These are phyloP conservation scores for Boletus rubescentipes DNA, from an alignment of 768 basidiomycete species.

Conservation along the genomic window DNA sequence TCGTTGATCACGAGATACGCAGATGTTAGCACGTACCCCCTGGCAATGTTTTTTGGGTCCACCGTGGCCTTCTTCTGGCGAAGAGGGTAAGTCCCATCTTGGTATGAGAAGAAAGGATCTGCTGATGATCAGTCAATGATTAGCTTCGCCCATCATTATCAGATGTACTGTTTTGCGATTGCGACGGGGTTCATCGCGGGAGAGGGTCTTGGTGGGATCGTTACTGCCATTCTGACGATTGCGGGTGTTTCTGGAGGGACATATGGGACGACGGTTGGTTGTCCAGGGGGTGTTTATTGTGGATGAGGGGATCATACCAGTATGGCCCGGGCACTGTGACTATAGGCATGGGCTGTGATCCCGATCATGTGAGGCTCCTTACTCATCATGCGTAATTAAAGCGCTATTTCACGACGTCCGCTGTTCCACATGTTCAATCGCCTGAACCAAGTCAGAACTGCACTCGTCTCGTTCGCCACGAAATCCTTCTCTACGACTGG, in stretches of 20 bases:
- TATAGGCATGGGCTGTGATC: too few relatives aligned
- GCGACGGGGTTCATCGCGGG: constrained; percentile 42
- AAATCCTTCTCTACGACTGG: constrained; percentile 17
- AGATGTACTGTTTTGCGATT: constrained; percentile 33
- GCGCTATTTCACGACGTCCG: neutral
- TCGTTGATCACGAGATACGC: neutral
- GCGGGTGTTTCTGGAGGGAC: constrained; percentile 26
- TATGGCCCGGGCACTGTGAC: too few relatives aligned
- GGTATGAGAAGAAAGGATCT: neutral
- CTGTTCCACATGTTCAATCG: constrained; percentile 24
- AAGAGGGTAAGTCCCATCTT: neutral
- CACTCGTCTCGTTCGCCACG: constrained; percentile 23
- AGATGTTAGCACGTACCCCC: neutral
- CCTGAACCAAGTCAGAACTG: constrained; percentile 22
- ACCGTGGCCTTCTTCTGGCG: neutral
- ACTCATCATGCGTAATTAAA: neutral
- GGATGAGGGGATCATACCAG: constrained; percentile 13
- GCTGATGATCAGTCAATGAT: neutral
- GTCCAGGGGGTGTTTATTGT: constrained; percentile 30
- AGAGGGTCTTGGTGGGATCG: constrained; percentile 36
- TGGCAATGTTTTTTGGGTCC: neutral
- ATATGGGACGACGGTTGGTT: constrained; percentile 30
- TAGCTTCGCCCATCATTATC: constrained; percentile 1
- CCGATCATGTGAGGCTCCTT: neutral
- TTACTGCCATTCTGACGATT: constrained; percentile 32